Evolutionary conservation across 208 protist genomes (phyloP).

Genomic region (Giardia muris): DNA sequence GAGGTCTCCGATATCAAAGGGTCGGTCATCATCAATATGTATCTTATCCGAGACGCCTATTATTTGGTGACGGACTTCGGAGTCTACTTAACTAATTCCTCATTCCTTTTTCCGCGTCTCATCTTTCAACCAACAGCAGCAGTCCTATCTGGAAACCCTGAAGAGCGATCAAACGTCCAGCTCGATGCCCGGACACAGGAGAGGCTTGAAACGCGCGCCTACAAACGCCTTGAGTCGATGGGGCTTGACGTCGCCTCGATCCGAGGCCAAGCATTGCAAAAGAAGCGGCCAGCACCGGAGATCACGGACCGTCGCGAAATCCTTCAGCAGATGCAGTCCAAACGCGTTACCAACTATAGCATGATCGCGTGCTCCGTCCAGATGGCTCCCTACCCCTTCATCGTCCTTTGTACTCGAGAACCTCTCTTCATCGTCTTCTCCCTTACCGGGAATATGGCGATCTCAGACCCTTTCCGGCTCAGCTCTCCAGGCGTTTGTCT

Average conservation of each 20-base stretch:
- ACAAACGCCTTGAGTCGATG: background rate
- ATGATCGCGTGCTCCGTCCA: background rate
- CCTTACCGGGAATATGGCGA: background rate
- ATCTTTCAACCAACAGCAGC: constrained; percentile 5
- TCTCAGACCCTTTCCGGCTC: background rate
- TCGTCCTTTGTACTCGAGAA: background rate
- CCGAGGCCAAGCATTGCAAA: background rate
- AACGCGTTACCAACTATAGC: background rate
- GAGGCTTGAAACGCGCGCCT: constrained; percentile 13
- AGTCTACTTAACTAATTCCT: background rate
- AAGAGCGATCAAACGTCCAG: background rate
- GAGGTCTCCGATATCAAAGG: constrained; percentile 10
- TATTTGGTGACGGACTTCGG: constrained; percentile 15
- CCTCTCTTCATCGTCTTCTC: constrained; percentile 6
- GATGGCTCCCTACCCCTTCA: background rate
- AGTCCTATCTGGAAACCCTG: background rate
- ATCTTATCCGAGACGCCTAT: constrained; percentile 22
- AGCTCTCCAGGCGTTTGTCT: background rate
- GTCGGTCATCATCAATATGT: background rate
- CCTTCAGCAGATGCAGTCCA: background rate
- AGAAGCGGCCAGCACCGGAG: background rate
- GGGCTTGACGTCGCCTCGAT: background rate
- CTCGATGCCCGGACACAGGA: background rate
- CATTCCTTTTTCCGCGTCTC: constrained; percentile 12
- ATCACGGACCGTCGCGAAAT: background rate